Conservation (phyloP, 2,329 filamentous ascomycete genomes). For the Elsinoe arachidis region DNA sequence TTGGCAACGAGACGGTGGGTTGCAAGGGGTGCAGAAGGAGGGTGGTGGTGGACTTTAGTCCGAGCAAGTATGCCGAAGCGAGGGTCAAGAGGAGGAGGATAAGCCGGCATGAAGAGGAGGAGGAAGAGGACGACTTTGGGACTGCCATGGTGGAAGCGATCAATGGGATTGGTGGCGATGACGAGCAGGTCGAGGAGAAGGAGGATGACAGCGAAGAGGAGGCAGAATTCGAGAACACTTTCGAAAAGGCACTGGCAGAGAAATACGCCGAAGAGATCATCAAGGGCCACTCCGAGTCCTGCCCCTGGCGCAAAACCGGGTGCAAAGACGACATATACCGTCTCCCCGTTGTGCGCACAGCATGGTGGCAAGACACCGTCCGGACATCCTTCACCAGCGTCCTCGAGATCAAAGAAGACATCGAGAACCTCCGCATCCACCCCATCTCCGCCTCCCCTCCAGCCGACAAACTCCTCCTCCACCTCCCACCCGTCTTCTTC, state of each 20-base stretch:
- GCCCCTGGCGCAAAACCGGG: conserved; percentile 78
- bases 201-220: conserved; percentile 42
- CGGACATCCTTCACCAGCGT: conserved; percentile 22
- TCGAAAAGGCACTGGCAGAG: conserved; percentile 59
- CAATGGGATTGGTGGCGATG: conserved; percentile 7
- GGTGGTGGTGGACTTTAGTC: conserved; percentile 58
- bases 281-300: conserved; percentile 68
- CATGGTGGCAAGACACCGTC: conserved; percentile 28
- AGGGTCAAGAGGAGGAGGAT: conserved; percentile 40
- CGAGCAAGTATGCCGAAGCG: conserved; percentile 49
- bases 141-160: conserved; percentile 12
- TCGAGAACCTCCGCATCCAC: conserved; percentile 16
- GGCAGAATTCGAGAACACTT: conserved; percentile 22
- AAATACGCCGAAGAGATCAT: conserved; percentile 67
- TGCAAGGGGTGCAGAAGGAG: conserved; percentile 77
- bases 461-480: conserved; percentile 20
- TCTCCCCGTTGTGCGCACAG: conserved; percentile 37
- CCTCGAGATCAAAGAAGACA: conserved; percentile 20
- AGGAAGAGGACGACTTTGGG: background rate
- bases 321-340: conserved; percentile 70
- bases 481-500: conserved; percentile 23
- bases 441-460: conserved; percentile 19
- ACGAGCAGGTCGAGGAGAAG: background rate
- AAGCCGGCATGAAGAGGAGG: conserved; percentile 30
- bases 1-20: conserved; percentile 70